Evolutionary conservation across 805 yeast species (phyloP).

Genomic region (Saturnispora ahearnii): DNA sequence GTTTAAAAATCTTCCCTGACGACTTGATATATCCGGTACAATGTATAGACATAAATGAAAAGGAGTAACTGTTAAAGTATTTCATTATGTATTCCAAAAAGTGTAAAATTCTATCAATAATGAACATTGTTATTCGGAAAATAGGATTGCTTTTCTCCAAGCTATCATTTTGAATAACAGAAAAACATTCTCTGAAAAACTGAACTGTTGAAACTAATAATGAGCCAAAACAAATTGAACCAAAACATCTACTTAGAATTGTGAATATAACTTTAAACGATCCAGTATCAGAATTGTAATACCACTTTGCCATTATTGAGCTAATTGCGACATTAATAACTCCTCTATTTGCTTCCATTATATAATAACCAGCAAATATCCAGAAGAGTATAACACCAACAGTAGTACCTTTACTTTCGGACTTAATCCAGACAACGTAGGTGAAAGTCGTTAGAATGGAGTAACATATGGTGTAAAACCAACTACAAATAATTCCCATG

Average conservation of each 20-base stretch:
- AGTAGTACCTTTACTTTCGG: neutral
- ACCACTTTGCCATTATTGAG: conserved; percentile 88
- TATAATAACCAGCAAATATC: conserved; percentile 75
- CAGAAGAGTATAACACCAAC: conserved; percentile 54
- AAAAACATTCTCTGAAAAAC: conserved; percentile 2
- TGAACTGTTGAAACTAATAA: conserved; percentile 69
- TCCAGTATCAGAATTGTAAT: conserved; percentile 61
- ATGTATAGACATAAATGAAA: conserved; percentile 74
- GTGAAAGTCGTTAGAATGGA: conserved; percentile 62
- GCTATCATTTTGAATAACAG: neutral
- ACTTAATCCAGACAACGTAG: conserved; percentile 58
- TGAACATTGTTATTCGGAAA: neutral
- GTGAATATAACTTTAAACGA: conserved; percentile 67
- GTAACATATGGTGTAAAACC: conserved; percentile 58
- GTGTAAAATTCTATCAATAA: neutral
- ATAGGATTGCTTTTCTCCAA: neutral
- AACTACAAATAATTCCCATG: conserved; percentile 38
- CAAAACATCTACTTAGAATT: conserved; percentile 73
- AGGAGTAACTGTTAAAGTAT: conserved; percentile 72
- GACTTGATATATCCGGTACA: conserved; percentile 67
- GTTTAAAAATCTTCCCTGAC: conserved; percentile 68
- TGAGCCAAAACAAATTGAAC: conserved; percentile 76
- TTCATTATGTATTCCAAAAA: conserved; percentile 7
- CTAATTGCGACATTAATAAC: conserved; percentile 74
- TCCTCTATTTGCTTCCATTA: conserved; percentile 73